Percentiles rank a stretch among this genome's conserved stretches.
Conservation (phyloP, 352 stramenopile genomes). For the Phytophthora litchii region DNA sequence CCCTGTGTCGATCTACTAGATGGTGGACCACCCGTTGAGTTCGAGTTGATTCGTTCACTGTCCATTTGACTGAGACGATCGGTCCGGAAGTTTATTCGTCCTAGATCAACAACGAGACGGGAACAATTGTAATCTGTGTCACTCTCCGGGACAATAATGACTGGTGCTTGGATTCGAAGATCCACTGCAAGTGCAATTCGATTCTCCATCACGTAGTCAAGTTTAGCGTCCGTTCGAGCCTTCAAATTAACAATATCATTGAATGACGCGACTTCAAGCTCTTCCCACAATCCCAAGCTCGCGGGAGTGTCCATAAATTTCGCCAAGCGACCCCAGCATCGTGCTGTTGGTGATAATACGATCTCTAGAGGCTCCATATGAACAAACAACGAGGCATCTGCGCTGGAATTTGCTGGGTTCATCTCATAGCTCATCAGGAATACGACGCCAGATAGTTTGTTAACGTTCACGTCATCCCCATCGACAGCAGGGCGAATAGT, state of each 20-base stretch:
- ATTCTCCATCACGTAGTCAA: conserved; percentile 91
- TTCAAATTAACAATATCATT: conserved; percentile 92
- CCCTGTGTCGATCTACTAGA: conserved; percentile 38
- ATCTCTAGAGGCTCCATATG: conserved; percentile 89
- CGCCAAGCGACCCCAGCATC: conserved; percentile 78
- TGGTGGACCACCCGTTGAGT: conserved; percentile 34
- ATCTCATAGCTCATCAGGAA: conserved; percentile 89
- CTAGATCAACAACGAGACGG: conserved; percentile 82
- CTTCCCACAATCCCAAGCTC: conserved; percentile 79
- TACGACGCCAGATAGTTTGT: conserved; percentile 72
- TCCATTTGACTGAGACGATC: conserved; percentile 83
- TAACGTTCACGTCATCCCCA: conserved; percentile 56
- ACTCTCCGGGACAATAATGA: conserved; percentile 85
- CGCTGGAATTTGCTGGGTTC: conserved; percentile 62
- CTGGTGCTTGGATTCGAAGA: conserved; percentile 83
- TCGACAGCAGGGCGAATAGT: conserved; percentile 47
- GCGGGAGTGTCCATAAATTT: conserved; percentile 82
- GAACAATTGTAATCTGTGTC: conserved; percentile 82
- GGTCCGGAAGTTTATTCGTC: conserved; percentile 85
- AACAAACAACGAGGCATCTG: conserved; percentile 79
- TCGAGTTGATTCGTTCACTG: conserved; percentile 45
- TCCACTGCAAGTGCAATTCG: conserved; percentile 80
- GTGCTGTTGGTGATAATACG: conserved; percentile 83
- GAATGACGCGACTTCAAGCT: conserved; percentile 88
- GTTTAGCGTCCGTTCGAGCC: conserved; percentile 84